Evolutionary conservation across 2,329 filamentous ascomycete genomes (phyloP), one percentile per base, ranked within the genome.

Genomic region (Dactylonectria macrodidyma): DNA sequence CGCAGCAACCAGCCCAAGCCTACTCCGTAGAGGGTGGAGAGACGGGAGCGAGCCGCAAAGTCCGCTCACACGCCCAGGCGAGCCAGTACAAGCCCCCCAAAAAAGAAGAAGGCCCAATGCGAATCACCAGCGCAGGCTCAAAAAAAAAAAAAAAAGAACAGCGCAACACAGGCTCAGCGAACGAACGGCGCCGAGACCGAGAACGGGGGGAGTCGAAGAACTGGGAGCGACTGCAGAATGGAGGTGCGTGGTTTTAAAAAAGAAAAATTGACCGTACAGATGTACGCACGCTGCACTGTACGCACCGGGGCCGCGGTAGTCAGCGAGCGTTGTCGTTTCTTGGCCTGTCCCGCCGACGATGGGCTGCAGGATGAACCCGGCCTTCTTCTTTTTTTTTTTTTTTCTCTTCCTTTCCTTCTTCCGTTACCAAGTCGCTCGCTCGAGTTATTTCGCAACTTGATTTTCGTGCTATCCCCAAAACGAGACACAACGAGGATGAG

Each of bases 1-100:
- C 75, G 68, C 72, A 76, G 75, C 75, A 76, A 76, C 74, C 71
- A 60, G 54, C 60, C 59, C 51, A 60, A 58, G 44, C 54, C 52
- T 19, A 19, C 19, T 19, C 19, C 19, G 19, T 19, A 59, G 61
- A 52, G 62, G 64, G 64, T 66, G 64, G 64, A 66, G 59, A 52
- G 58, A 47, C 56, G 51, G 60, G 60, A 63, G 54, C 60, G 60
- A 63, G 60, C 60, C 60, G 60, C 60, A 54, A 36, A 38, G 33
- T 54, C 51, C 51, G 33, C 51, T 19, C 41, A 30, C 14, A 58
- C 26, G 16, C 46, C 57, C 44, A 59, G 50, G 34, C 57, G 56
- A 56, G 50, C 50, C 50, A 19, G 14, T 47, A 26, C 50, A 33
- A 52, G 50, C 51, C 51, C 33, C 4, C 4, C 4, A 30, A 30